Evolutionary conservation across 2,329 filamentous ascomycete genomes (phyloP), one percentile per base, ranked within the genome.

Genomic region (Apiospora sp.): DNA sequence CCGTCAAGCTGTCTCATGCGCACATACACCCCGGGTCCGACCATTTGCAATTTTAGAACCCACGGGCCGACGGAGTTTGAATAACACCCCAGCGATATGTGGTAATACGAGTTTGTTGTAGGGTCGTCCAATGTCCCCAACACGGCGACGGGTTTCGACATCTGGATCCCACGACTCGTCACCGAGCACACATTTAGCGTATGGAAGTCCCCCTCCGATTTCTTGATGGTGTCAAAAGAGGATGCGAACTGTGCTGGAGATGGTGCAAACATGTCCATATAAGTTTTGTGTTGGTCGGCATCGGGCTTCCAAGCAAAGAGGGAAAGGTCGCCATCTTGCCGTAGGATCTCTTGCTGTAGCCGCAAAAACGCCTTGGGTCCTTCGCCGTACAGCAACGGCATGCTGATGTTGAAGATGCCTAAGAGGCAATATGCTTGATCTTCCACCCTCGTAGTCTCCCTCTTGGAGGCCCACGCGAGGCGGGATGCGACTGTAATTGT

Each of bases 331-430:
- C 51, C 51, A 12, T 54, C 44, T 46, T 19, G 44, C 0, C 16
- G 16, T 1, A 64, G 4, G 34, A 82, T 81, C 30, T 68, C 30
- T 16, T 44, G 12, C 16, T 68, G 64, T 0, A 68, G 64, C 1
- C 64, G 64, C 14, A 68, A 12, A 3, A 68, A 68, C 0, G 79
- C 78, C 64, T 73, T 76, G 4, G 44, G 30, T n/a, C 79, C 79
- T 68, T 81, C 80, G 22, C 80, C 80, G 64, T 81, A 81, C 0
- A 81, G 73, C 61, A 81, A 70, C 1, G 78, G 77, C 76, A 81
- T 79, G 54, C 76, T 78, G 27, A 82, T 75, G 19, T 76, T 74
- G 51, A 82, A 81, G 4, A 82, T 71, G 4, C 80, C 80, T 27
- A 81, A 54, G 1, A 82, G 72, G 30, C 75, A 80, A 70, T 81